These are phyloP conservation scores for Eutrema japonicum DNA, from an alignment of 345 rosid species.

Conservation along the genomic window DNA sequence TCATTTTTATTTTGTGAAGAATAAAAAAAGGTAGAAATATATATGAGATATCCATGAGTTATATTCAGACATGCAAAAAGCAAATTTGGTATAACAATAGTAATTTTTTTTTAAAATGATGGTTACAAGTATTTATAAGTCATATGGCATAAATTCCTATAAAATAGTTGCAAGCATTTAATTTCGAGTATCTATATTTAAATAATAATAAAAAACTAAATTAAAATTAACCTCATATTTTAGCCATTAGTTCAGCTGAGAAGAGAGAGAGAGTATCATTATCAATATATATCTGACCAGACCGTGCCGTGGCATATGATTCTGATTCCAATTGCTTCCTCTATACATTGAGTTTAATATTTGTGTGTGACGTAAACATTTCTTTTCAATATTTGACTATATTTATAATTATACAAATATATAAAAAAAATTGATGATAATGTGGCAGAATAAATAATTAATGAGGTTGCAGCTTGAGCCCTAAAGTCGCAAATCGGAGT, in stretches of 20 bases:
- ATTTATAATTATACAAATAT: background rate
- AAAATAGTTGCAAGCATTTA: slow-evolving; percentile 10
- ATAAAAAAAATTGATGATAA: background rate
- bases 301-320: slow-evolving; percentile 44
- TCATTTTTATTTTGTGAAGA: background rate
- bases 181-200: background rate
- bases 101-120: background rate
- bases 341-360: slow-evolving; percentile 3
- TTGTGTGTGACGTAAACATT: slow-evolving; percentile 21
- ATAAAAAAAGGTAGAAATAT: background rate
- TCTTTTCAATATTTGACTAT: slow-evolving; percentile 27
- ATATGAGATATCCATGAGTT: slow-evolving; percentile 17
- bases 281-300: slow-evolving; percentile 37
- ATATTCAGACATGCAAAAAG: background rate
- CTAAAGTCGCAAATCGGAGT: background rate
- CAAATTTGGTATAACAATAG: background rate
- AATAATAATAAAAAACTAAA: background rate
- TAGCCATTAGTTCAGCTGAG: slow-evolving; percentile 24
- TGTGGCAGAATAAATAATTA: background rate
- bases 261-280: background rate
- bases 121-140: slow-evolving; percentile 13
- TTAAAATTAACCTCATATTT: background rate
- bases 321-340: slow-evolving; percentile 45
- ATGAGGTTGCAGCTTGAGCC: background rate
- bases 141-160: slow-evolving; percentile 15